These are phyloP conservation scores for Kingdonia uniflora DNA, from an alignment of 164 flowering plant species.

Conservation along the genomic window DNA sequence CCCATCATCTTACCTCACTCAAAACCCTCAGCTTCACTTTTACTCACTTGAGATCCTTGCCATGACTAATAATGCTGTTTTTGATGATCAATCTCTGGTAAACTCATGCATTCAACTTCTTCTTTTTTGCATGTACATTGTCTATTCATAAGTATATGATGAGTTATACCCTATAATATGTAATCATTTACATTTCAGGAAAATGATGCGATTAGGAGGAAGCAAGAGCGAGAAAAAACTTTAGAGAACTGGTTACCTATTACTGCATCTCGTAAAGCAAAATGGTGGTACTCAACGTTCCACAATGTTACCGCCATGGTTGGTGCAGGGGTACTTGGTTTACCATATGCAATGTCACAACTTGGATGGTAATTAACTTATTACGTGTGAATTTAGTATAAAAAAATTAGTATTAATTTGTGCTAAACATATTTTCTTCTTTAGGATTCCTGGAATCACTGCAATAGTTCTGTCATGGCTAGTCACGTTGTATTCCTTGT, in stretches of 20 bases:
- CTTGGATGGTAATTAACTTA: constrained; percentile 16
- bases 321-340: constrained; percentile 26
- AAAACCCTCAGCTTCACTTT: no score
- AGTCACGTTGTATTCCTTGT: constrained; percentile 22
- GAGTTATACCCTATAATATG: no score
- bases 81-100: no score
- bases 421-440: not conserved
- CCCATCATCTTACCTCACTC: no score
- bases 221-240: not conserved
- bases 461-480: constrained; percentile 18
- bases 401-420: not conserved
- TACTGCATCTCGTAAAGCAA: constrained; percentile 20
- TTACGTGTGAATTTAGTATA: not conserved
- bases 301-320: constrained; percentile 31
- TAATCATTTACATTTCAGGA: no score
- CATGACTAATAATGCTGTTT: no score
- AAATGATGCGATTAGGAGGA: not conserved
- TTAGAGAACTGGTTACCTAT: constrained; percentile 20
- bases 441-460: constrained; percentile 19
- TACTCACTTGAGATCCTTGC: no score
- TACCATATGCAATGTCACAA: constrained; percentile 24
- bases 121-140: no score
- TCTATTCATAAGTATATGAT: no score
- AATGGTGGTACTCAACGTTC: constrained; percentile 28
- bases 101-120: no score